These are phyloP conservation scores for Tephrocybe sp. DNA, from an alignment of 768 basidiomycete genomes.

Conservation along the genomic window DNA sequence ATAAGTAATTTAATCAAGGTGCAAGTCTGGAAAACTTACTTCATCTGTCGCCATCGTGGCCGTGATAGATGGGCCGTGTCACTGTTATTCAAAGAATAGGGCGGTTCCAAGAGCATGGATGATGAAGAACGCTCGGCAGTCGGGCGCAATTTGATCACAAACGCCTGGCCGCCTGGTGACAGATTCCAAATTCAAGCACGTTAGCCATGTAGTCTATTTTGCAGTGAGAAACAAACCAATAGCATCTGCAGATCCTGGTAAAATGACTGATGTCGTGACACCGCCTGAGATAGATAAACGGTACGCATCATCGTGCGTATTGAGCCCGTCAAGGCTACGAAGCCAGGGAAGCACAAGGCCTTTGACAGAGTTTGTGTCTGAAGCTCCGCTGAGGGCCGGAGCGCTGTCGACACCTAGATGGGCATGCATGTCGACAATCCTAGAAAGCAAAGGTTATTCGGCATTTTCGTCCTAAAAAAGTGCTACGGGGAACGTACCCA, in stretches of 20 bases:
- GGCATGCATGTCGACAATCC: constrained; percentile 47
- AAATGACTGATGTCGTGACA: constrained; percentile 69
- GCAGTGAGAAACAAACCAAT: constrained; percentile 40
- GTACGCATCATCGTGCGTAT: constrained; percentile 77
- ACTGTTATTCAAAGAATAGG: constrained; percentile 55
- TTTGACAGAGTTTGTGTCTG: constrained; percentile 55
- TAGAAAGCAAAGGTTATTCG: neutral
- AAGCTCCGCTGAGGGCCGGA: constrained; percentile 34
- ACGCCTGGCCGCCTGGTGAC: constrained; percentile 63
- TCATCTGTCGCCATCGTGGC: constrained; percentile 75
- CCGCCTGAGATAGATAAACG: constrained; percentile 69
- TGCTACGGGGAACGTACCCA: constrained; percentile 26
- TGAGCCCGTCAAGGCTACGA: constrained; percentile 72
- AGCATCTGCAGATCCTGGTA: constrained; percentile 70
- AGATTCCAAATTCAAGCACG: neutral
- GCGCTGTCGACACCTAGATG: constrained; percentile 36
- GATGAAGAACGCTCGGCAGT: constrained; percentile 68
- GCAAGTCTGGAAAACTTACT: constrained; percentile 37
- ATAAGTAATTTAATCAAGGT: neutral
- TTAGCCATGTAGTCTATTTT: neutral
- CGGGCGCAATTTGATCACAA: constrained; percentile 73
- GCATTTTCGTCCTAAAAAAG: neutral
- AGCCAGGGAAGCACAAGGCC: constrained; percentile 60
- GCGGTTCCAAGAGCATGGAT: constrained; percentile 78
- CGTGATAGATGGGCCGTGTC: constrained; percentile 42